Base-by-base conservation (phyloP, 768 basidiomycete genomes). In the Pisolithus marmoratus region DNA sequence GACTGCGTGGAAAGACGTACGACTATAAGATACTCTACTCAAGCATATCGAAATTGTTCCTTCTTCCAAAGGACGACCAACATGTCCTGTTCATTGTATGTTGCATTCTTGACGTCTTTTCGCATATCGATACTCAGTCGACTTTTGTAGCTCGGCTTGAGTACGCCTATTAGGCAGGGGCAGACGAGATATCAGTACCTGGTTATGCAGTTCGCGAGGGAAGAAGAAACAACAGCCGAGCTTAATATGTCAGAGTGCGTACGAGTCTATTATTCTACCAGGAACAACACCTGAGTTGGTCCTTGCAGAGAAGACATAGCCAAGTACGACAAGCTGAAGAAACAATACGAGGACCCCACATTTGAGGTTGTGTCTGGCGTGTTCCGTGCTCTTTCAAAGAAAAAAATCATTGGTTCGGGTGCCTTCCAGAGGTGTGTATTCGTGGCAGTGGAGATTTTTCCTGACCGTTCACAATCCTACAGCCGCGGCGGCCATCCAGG, bases 161-260 rank as follows among this genome's bases (percentile, higher is more conserved):
- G 84, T 64, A 90, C 84, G 23, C 95, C 96, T 2, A 96, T 99
- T 54, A 82, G 95, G 43, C 96, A 98, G 76, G 96, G 96, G 46
- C 96, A 98, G 65, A 99, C 96, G 1, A 79, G 92, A 41, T 98
- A 99, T 70, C 95, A 95, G 51, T 99, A 96, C 66, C 74, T 99
- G 20, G 95, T 99, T 51, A 94, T 97, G 87, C 94, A 96, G 61
- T 98, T 96, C 70, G 87, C 84, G n/a, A 80, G 90, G 52, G 95
- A 97, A 59, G 96, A 98, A 66, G 94, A 96, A 70, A 92, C 94
- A 55, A 95, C 94, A 23, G 90, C 94, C 5, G 94, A 96, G 65
- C 72, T 98, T 34, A 96, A 95, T 63, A 81, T 98, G 77, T 74
- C 81, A 38, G 93, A 97, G 93, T 94, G 70, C 50, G 90, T 75